A percentile compares a stretch with the other conserved stretches of the same genome.
Evolutionary conservation across 2,329 filamentous ascomycete species (phyloP).

Genomic region (Colletotrichum melonis): DNA sequence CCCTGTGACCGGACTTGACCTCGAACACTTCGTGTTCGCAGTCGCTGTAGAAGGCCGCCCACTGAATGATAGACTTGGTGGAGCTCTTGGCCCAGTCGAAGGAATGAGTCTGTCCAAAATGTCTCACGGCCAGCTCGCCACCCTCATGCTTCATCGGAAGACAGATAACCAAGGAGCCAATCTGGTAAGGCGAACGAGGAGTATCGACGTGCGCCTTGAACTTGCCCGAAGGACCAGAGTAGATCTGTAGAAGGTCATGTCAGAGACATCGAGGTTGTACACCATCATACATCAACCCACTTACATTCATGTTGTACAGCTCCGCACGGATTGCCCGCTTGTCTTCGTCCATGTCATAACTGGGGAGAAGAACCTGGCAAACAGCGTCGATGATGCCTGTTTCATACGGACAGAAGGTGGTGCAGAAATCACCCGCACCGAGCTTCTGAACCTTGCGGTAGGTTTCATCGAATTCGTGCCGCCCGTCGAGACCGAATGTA

Average conservation of each 20-base stretch:
- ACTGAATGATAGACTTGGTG: conserved; percentile 42
- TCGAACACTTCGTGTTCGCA: conserved; percentile 64
- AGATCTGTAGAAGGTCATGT: conserved; percentile 50
- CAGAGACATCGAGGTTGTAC: not conserved
- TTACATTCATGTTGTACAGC: conserved; percentile 67
- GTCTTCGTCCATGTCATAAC: not conserved
- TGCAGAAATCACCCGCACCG: conserved; percentile 57
- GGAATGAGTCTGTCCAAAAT: conserved; percentile 45
- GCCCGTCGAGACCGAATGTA: conserved; percentile 56
- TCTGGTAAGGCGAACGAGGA: conserved; percentile 57
- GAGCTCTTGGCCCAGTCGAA: conserved; percentile 53
- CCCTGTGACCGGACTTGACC: conserved; percentile 61
- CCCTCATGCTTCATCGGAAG: conserved; percentile 52
- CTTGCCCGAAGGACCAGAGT: conserved; percentile 60
- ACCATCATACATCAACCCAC: conserved; percentile 3
- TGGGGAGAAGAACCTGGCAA: conserved; percentile 56
- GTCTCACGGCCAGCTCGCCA: conserved; percentile 55
- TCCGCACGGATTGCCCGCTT: conserved; percentile 58
- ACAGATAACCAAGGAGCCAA: conserved; percentile 66
- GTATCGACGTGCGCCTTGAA: conserved; percentile 67
- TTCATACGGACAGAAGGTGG: conserved; percentile 62
- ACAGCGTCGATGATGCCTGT: conserved; percentile 63
- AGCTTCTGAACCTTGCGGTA: conserved; percentile 66
- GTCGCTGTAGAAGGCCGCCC: conserved; percentile 65
- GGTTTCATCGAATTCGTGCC: conserved; percentile 62